Percentiles rank a stretch among this genome's conserved stretches.
Evolutionary conservation across 139 green algal genomes (phyloP).

Genomic region (Prasinococcaceae sp.): DNA sequence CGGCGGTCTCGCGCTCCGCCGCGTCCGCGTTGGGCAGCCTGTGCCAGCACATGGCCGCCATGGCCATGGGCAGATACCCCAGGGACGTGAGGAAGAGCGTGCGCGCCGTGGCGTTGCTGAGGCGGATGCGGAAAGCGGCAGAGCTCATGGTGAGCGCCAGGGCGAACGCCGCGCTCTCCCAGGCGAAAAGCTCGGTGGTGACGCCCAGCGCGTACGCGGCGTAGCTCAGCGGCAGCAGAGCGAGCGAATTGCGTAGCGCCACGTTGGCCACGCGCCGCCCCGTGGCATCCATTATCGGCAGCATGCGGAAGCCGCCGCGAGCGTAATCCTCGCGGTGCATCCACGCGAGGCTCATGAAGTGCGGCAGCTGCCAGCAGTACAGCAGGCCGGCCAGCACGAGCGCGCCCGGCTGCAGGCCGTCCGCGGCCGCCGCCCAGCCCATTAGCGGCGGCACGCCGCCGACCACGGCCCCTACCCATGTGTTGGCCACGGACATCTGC

Average conservation of each 20-base stretch:
- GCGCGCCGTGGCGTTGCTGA: conserved; percentile 41
- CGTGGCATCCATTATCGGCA: conserved; percentile 64
- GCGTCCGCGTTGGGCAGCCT: conserved; percentile 41
- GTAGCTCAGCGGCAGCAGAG: conserved; percentile 68
- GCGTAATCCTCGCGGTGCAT: conserved; percentile 81
- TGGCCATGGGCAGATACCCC: conserved; percentile 77
- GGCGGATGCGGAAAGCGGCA: conserved; percentile 49
- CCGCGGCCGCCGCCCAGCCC: conserved; percentile 55
- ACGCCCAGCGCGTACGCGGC: conserved; percentile 33
- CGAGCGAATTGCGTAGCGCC: conserved; percentile 72
- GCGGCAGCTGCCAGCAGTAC: conserved; percentile 97
- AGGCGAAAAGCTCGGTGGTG: conserved; percentile 55
- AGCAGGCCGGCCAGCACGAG: conserved; percentile 63
- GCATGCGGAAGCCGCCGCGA: conserved; percentile 66
- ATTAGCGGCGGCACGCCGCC: conserved; percentile 94
- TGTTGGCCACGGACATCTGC: conserved; percentile 65
- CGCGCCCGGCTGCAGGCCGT: conserved; percentile 40
- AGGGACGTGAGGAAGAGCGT: conserved; percentile 73
- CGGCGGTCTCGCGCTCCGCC: not conserved
- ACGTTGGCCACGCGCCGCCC: conserved; percentile 62
- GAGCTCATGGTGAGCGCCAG: conserved; percentile 45
- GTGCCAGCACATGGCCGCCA: conserved; percentile 66
- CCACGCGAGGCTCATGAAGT: conserved; percentile 95
- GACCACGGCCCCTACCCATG: conserved; percentile 93
- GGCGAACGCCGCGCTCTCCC: conserved; percentile 44